A percentile compares a stretch with the other conserved stretches of the same genome.
Conservation (phyloP, 2,329 filamentous ascomycete genomes). For the Orbilia javanica region DNA sequence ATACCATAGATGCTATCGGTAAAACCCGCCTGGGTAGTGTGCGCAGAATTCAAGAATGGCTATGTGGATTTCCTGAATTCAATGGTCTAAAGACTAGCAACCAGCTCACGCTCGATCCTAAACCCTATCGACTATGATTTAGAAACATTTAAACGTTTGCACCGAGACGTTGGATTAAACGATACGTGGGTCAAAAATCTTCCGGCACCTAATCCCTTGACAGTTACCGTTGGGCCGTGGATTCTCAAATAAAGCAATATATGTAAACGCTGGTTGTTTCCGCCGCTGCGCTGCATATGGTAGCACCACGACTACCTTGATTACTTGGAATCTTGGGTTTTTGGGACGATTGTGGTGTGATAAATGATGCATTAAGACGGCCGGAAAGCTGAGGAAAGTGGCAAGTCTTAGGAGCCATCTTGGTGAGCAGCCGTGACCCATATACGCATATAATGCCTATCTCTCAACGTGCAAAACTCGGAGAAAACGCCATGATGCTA, state of each 20-base stretch:
- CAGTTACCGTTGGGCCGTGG: slow-evolving; percentile 10
- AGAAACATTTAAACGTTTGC: no score
- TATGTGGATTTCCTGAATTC: not conserved
- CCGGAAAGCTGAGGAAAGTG: not conserved
- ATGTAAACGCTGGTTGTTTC: not conserved
- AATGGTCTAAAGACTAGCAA: not conserved
- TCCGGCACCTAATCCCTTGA: not conserved
- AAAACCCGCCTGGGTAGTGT: not conserved
- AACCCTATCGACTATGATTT: not conserved
- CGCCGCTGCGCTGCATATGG: not conserved
- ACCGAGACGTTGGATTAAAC: not conserved
- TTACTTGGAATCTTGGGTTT: not conserved
- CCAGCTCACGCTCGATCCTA: not conserved
- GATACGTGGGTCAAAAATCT: not conserved
- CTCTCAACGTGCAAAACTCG: not conserved
- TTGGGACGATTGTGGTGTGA: slow-evolving; percentile 21
- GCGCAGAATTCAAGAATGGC: not conserved
- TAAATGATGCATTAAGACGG: slow-evolving; percentile 2
- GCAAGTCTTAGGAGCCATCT: slow-evolving; percentile 19
- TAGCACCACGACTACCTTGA: not conserved
- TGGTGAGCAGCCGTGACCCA: not conserved
- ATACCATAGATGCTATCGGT: not conserved
- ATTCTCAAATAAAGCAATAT: not conserved
- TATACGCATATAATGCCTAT: not conserved
- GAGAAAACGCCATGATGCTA: not conserved